Percentiles rank a stretch among this genome's conserved stretches.
These are phyloP conservation scores for Myriosclerotinia duriaeana DNA, from an alignment of 2,329 filamentous ascomycete genomes.

Conservation along the genomic window DNA sequence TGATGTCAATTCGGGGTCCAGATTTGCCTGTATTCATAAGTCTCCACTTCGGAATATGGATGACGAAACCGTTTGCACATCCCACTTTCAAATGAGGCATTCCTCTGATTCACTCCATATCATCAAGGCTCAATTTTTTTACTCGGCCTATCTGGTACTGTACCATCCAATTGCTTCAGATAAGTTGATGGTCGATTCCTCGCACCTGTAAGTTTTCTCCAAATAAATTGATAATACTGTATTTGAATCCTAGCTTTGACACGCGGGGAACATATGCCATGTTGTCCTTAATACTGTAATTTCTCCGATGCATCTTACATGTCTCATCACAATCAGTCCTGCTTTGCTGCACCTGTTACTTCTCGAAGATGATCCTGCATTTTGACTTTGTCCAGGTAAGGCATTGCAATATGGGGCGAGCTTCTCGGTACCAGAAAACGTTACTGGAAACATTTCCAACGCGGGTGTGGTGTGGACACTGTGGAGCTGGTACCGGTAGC, in stretches of 20 bases:
- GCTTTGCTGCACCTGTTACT: not conserved
- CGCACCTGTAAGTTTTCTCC: not conserved
- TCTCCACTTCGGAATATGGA: not conserved
- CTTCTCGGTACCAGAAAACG: not conserved
- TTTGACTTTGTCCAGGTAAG: not conserved
- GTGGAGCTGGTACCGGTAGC: not conserved
- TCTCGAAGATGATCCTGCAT: not conserved
- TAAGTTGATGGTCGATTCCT: not conserved
- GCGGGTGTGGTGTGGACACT: slow-evolving; percentile 9
- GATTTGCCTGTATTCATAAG: not conserved
- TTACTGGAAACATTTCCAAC: not conserved
- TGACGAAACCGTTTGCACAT: not conserved
- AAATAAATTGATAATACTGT: not conserved
- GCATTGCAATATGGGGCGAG: slow-evolving; percentile 9
- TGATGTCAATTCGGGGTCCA: not conserved
- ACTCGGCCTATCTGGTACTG: not conserved
- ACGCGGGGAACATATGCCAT: not conserved
- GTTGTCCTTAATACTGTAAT: not conserved
- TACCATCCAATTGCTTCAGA: not conserved
- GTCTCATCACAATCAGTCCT: slow-evolving; percentile 1
- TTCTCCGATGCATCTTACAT: not conserved
- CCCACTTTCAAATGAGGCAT: not conserved
- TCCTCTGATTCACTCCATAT: not conserved
- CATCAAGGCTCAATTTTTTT: not conserved
- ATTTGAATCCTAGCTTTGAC: not conserved